Evolutionary conservation across 257 asterid genomes (phyloP).

Genomic region (Galeopsis tetrahit): DNA sequence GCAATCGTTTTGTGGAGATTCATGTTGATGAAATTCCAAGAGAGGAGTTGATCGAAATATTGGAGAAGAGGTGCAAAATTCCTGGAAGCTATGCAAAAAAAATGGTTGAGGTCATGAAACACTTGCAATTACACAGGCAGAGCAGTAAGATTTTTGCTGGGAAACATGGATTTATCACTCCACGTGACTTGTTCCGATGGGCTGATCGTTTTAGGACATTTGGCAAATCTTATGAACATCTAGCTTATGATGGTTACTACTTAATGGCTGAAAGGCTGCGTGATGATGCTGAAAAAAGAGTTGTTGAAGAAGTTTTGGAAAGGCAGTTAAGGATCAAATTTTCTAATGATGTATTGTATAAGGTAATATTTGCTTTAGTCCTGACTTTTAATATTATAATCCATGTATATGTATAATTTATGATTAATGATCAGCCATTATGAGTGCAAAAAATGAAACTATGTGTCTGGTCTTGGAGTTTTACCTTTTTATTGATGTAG

Average conservation of each 20-base stretch:
- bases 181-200: conserved; percentile 98
- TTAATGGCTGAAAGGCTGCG: conserved; percentile 93
- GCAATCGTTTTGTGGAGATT: conserved; percentile 97
- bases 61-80: conserved; percentile 68
- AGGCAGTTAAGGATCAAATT: conserved; percentile 55
- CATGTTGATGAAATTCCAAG: conserved; percentile 97
- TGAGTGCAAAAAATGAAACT: not conserved
- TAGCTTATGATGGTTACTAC: conserved; percentile 88
- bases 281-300: conserved; percentile 68
- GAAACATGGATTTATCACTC: conserved; percentile 95
- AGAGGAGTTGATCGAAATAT: conserved; percentile 79
- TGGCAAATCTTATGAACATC: conserved; percentile 68
- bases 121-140: conserved; percentile 87
- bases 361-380: conserved; percentile 51
- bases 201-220: conserved; percentile 70
- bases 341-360: conserved; percentile 59
- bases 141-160: conserved; percentile 94
- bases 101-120: conserved; percentile 94
- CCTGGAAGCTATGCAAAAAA: conserved; percentile 69
- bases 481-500: not conserved
- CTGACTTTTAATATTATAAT: not conserved
- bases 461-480: not conserved
- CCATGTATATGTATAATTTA: not conserved
- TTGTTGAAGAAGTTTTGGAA: conserved; percentile 78
- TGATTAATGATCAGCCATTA: not conserved